Conservation (phyloP, 2,329 filamentous ascomycete genomes). For the Phyllosticta ampelicida region DNA sequence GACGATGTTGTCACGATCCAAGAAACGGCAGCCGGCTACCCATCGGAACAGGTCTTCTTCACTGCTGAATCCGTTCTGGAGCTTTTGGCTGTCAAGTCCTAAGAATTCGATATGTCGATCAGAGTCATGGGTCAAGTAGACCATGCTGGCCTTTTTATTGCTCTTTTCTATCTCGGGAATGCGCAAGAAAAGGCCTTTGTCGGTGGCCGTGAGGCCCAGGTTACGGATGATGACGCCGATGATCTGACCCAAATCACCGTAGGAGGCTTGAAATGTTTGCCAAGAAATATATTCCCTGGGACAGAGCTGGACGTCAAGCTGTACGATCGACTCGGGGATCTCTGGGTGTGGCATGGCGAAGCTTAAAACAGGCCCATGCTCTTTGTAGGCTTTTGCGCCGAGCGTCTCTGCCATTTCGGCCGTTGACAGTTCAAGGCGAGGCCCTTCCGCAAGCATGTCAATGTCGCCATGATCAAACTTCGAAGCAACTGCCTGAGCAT, state of each 20-base stretch:
- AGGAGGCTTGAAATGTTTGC: slow-evolving; percentile 56
- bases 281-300: slow-evolving; percentile 39
- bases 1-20: slow-evolving; percentile 35
- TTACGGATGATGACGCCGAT: slow-evolving; percentile 53
- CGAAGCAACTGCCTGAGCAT: slow-evolving; percentile 56
- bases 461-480: slow-evolving; percentile 63
- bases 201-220: slow-evolving; percentile 55
- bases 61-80: slow-evolving; percentile 46
- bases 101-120: slow-evolving; percentile 50
- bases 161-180: slow-evolving; percentile 55
- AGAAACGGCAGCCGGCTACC: slow-evolving; percentile 47
- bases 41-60: slow-evolving; percentile 53
- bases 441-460: slow-evolving; percentile 50
- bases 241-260: slow-evolving; percentile 61
- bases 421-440: slow-evolving; percentile 14
- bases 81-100: slow-evolving; percentile 39
- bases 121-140: slow-evolving; percentile 52
- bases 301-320: slow-evolving; percentile 58
- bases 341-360: slow-evolving; percentile 41
- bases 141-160: slow-evolving; percentile 45
- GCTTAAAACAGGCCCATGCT: slow-evolving; percentile 20
- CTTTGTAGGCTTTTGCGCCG: slow-evolving; percentile 28
- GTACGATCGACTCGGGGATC: slow-evolving; percentile 38
- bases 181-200: slow-evolving; percentile 53
- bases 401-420: slow-evolving; percentile 32